A percentile compares a stretch with the other conserved stretches of the same genome.
Evolutionary conservation across 1,284 basidiomycete species (phyloP).

Genomic region (Irpex sp.): DNA sequence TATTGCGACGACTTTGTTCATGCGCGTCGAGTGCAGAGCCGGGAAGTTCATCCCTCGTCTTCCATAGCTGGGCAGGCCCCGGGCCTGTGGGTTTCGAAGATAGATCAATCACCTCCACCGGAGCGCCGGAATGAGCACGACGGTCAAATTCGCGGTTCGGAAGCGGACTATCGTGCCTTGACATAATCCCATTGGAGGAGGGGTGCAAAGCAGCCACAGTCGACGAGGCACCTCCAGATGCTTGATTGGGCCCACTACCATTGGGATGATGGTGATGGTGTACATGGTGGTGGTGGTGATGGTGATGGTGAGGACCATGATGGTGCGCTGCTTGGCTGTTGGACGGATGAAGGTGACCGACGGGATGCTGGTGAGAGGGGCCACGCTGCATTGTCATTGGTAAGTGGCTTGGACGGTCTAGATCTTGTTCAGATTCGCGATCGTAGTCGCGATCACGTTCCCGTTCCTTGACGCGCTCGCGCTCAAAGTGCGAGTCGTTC

Average conservation of each 20-base stretch:
- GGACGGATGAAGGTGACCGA: slow-evolving; percentile 16
- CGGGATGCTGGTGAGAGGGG: slow-evolving; percentile 13
- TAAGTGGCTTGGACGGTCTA: slow-evolving; percentile 14
- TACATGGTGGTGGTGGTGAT: slow-evolving; percentile 40
- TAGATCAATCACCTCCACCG: slow-evolving; percentile 46
- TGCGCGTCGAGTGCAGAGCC: slow-evolving; percentile 13
- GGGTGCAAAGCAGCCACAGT: slow-evolving; percentile 1
- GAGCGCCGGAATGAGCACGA: slow-evolving; percentile 27
- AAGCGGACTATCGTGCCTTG: slow-evolving; percentile 17
- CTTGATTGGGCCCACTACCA: slow-evolving; percentile 12
- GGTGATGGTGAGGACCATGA: slow-evolving; percentile 33
- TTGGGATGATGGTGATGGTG: slow-evolving; percentile 35
- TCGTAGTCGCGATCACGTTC: slow-evolving; percentile 16
- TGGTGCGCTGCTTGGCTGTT: slow-evolving; percentile 23
- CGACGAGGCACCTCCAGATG: slow-evolving; percentile 13
- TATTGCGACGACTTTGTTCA: slow-evolving; percentile 26
- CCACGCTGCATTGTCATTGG: slow-evolving; percentile 16
- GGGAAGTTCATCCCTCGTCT: slow-evolving; percentile 16
- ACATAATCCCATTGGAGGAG: slow-evolving; percentile 7
- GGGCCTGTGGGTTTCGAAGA: slow-evolving; percentile 16
- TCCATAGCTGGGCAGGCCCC: slow-evolving; percentile 20
- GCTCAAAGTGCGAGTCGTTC: slow-evolving; percentile 17
- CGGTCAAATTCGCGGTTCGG: slow-evolving; percentile 25
- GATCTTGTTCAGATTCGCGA: slow-evolving; percentile 13
- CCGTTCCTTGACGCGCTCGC: slow-evolving; percentile 18